Evolutionary conservation across 352 stramenopile genomes (phyloP).

Genomic region (Phytophthora constricta): DNA sequence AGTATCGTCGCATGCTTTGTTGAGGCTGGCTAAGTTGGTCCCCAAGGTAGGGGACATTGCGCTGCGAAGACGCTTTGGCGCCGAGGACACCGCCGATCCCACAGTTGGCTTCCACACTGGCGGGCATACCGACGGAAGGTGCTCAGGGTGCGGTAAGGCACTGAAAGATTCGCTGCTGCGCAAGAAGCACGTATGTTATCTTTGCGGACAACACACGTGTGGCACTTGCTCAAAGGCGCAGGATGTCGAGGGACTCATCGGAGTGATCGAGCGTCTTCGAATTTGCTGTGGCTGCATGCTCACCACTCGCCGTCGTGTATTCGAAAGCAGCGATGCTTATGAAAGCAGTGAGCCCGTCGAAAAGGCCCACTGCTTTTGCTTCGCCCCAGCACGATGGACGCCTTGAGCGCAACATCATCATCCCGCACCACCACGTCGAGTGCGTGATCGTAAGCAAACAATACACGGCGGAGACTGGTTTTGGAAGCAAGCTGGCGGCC

Average conservation of each 20-base stretch:
- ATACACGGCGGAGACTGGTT: no score
- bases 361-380: constrained; percentile 22
- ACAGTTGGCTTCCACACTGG: neutral
- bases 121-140: constrained; percentile 24
- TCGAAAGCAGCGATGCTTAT: constrained; percentile 1
- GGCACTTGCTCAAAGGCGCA: constrained; percentile 42
- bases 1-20: constrained; percentile 23
- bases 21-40: constrained; percentile 42
- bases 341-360: constrained; percentile 22
- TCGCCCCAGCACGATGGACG: constrained; percentile 25
- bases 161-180: constrained; percentile 39
- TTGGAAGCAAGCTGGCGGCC: no score
- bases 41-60: constrained; percentile 43
- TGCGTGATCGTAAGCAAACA: no score
- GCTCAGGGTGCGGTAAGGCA: constrained; percentile 37
- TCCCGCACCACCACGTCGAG: no score
- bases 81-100: constrained; percentile 24
- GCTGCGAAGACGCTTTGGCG: constrained; percentile 36
- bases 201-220: constrained; percentile 50
- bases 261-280: constrained; percentile 43
- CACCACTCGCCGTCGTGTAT: constrained; percentile 37
- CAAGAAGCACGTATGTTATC: constrained; percentile 45
- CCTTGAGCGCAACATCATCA: constrained; percentile 34
- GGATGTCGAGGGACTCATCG: constrained; percentile 50
- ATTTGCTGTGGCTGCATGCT: constrained; percentile 53